Evolutionary conservation across 345 rosid genomes (phyloP).

Genomic region (Boechera stricta): DNA sequence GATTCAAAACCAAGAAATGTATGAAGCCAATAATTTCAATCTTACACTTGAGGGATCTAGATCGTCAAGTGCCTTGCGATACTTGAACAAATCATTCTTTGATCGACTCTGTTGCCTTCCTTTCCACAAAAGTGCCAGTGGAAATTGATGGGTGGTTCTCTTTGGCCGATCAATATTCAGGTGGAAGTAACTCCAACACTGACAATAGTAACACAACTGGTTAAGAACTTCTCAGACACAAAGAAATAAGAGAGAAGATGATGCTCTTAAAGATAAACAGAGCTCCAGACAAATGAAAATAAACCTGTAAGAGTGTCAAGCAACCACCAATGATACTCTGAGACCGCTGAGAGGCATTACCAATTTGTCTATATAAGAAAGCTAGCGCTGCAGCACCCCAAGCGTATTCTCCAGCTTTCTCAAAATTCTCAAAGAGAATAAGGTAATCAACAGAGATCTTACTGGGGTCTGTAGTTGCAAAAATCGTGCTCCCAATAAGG

Average conservation of each 20-base stretch:
- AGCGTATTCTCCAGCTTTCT: conserved; percentile 70
- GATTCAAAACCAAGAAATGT: not conserved
- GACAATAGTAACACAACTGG: conserved; percentile 24
- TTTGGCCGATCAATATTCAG: conserved; percentile 72
- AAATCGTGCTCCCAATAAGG: conserved; percentile 76
- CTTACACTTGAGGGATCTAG: conserved; percentile 60
- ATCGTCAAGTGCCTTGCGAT: conserved; percentile 73
- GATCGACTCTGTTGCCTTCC: conserved; percentile 80
- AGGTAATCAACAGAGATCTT: conserved; percentile 79
- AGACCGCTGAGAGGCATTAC: conserved; percentile 75
- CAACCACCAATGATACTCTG: conserved; percentile 86
- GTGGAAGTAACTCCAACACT: conserved; percentile 91
- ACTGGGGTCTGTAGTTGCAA: conserved; percentile 77
- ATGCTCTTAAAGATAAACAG: not conserved
- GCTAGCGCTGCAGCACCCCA: conserved; percentile 87
- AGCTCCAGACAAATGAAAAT: not conserved
- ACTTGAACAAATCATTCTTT: conserved; percentile 65
- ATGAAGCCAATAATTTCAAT: not conserved
- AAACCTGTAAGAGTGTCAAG: conserved; percentile 75
- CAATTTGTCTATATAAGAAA: conserved; percentile 79
- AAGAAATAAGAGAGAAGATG: not conserved
- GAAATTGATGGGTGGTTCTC: conserved; percentile 63
- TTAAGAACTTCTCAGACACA: not conserved
- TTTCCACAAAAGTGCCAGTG: conserved; percentile 76
- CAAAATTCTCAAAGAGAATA: conserved; percentile 64